Evolutionary conservation across 345 rosid genomes (phyloP), one percentile per base, ranked within the genome.

Genomic region (Conringia planisiliqua): DNA sequence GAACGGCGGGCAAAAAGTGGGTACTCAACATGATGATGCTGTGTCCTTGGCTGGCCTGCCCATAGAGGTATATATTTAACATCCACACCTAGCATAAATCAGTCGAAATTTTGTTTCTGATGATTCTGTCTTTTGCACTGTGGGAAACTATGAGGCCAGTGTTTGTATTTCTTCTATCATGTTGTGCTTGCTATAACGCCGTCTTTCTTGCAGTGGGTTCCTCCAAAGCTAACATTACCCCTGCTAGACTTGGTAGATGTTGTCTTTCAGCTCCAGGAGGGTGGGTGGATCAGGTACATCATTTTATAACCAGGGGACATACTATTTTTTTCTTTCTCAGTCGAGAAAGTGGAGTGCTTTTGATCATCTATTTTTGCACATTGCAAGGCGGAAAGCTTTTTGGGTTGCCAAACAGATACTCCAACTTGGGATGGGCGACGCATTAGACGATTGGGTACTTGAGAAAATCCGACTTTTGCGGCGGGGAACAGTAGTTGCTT

Each of bases 391-490:
- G 81, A 86, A 96, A 81, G 96, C 97, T 17, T 96, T 96, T 76
- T 92, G 99, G 99, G 96, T 96, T 57, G 98, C 92, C 68, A 96
- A 96, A 84, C 99, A 96, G 85, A 76, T 96, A 63, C 86, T 96
- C 43, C 99, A 92, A 69, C 88, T 96, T 66, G 99, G 99, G 79
- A 96, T 96, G 99, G 97, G 99, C 5, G 99, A 96, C 85, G 99
- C 99, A 29, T 83, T 96, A 66, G 99, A 96, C 85, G 99, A 96
- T 79, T 96, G 99, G 99, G 75, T 96, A 73, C 75, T 96, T 11
- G 98, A 90, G 79, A 96, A 96, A 86, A 96, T 96, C 62, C 82
- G 89, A 79, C 92, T 89, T 75, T 82, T 96, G 78, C 88, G 93
- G 29, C 87, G 70, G 61, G 98, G 99, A 71, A 77, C 90, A 7